Conservation (phyloP, 352 stramenopile species). For the Saprolegnia parasitica region DNA sequence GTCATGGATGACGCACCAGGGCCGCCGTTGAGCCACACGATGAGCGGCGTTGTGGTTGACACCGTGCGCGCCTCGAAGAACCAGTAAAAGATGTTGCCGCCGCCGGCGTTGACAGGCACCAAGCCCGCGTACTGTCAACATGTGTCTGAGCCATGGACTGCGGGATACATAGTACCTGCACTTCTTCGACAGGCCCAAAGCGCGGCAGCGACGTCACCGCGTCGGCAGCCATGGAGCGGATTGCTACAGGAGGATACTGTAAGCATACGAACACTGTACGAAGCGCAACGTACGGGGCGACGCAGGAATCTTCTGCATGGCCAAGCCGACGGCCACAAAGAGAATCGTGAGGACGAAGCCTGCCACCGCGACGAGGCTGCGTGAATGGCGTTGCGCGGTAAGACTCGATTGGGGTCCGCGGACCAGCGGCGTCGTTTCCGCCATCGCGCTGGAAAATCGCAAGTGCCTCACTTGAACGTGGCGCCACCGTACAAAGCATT, state of each 20-base stretch:
- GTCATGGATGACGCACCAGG: conserved; percentile 78
- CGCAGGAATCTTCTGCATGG: not conserved
- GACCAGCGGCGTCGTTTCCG: not conserved
- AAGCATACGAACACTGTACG: no score
- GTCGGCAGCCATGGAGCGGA: not conserved
- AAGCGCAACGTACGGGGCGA: no score
- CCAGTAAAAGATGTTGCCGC: conserved; percentile 78
- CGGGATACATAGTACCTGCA: conserved; percentile 4
- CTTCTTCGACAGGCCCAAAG: conserved; percentile 16
- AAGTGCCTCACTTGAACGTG: not conserved
- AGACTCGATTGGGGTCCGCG: no score
- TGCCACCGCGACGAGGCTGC: not conserved
- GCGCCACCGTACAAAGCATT: not conserved
- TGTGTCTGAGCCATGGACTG: not conserved
- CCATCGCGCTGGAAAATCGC: not conserved
- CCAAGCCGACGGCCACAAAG: not conserved
- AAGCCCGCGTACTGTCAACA: conserved; percentile 59
- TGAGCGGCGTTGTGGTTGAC: conserved; percentile 49
- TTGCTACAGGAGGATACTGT: no score
- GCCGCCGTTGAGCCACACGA: conserved; percentile 79
- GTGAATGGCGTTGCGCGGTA: no score
- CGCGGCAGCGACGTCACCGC: conserved; percentile 7
- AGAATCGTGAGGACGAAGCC: not conserved
- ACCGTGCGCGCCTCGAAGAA: conserved; percentile 68
- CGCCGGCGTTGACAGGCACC: conserved; percentile 54